Evolutionary conservation across 306 rosid genomes (phyloP).

Genomic region (Acacia confusa): DNA sequence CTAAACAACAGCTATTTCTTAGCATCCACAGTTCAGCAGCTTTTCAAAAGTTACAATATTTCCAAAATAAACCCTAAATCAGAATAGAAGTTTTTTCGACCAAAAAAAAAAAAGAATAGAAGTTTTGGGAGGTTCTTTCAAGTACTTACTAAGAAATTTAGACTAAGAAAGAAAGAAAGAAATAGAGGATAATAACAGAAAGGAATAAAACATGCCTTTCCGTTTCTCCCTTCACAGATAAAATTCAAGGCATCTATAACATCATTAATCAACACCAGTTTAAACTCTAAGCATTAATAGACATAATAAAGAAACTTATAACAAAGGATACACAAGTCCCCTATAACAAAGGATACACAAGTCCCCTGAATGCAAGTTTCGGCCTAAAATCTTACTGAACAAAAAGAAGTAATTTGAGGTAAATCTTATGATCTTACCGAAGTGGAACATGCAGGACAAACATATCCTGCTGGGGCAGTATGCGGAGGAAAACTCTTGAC

Average conservation of each 20-base stretch:
- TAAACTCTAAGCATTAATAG: slow-evolving; percentile 18
- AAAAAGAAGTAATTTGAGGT: slow-evolving; percentile 28
- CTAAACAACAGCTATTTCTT: neutral
- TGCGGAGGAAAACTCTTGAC: slow-evolving; percentile 91
- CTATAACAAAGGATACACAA: neutral
- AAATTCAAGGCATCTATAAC: slow-evolving; percentile 20
- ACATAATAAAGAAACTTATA: slow-evolving; percentile 8
- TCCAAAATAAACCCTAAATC: neutral
- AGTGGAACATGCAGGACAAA: slow-evolving; percentile 86
- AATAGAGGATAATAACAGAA: neutral
- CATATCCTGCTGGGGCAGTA: slow-evolving; percentile 98
- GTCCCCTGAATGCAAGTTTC: neutral
- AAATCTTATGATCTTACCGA: slow-evolving; percentile 70
- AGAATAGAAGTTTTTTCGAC: neutral
- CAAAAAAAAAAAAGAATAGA: no score
- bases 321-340: slow-evolving; percentile 4
- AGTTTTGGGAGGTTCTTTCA: slow-evolving; percentile 3
- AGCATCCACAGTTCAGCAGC: neutral
- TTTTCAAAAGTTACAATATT: neutral
- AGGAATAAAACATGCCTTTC: neutral
- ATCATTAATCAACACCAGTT: slow-evolving; percentile 5
- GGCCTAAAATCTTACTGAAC: neutral
- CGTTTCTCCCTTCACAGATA: neutral
- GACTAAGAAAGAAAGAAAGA: neutral
- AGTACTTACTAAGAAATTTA: slow-evolving; percentile 11